Conservation (phyloP, 441 rosid species). For the Metrosideros polymorpha region DNA sequence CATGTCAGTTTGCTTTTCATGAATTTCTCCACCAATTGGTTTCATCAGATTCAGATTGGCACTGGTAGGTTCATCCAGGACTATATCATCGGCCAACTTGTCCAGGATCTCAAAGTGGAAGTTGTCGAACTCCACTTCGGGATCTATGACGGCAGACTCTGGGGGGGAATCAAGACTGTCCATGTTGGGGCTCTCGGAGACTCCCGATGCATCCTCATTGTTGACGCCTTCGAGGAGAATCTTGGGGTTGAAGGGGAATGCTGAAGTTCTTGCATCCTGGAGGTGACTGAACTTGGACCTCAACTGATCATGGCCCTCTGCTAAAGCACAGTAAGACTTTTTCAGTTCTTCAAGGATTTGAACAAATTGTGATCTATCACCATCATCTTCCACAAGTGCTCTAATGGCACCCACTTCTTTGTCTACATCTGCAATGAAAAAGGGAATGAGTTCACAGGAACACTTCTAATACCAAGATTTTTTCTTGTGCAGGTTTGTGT, state of each 20-base stretch:
- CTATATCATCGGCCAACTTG: slow-evolving; percentile 3
- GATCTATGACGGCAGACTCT: slow-evolving; percentile 8
- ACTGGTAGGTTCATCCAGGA: slow-evolving; percentile 4
- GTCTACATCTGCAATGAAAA: slow-evolving; percentile 25
- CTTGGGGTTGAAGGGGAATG: background rate
- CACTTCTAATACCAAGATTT: background rate
- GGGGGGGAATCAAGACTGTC: slow-evolving; percentile 4
- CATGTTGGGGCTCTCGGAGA: slow-evolving; percentile 2
- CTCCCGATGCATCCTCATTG: background rate
- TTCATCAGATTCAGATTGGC: background rate
- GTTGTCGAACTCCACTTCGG: background rate
- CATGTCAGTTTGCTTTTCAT: background rate
- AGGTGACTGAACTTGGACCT: slow-evolving; percentile 10
- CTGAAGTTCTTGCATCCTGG: background rate
- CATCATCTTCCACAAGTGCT: slow-evolving; percentile 13
- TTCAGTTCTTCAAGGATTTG: slow-evolving; percentile 22
- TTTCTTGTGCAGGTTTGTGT: background rate
- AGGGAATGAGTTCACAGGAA: background rate
- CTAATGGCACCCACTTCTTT: slow-evolving; percentile 15
- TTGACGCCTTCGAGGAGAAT: background rate
- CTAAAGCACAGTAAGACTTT: slow-evolving; percentile 20
- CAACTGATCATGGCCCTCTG: slow-evolving; percentile 20
- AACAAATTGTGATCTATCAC: slow-evolving; percentile 2
- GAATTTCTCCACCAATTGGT: background rate
- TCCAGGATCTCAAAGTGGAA: background rate